A percentile compares a stretch with the other conserved stretches of the same genome.
These are phyloP conservation scores for Tephrocybe sp. DNA, from an alignment of 768 basidiomycete species.

Conservation along the genomic window DNA sequence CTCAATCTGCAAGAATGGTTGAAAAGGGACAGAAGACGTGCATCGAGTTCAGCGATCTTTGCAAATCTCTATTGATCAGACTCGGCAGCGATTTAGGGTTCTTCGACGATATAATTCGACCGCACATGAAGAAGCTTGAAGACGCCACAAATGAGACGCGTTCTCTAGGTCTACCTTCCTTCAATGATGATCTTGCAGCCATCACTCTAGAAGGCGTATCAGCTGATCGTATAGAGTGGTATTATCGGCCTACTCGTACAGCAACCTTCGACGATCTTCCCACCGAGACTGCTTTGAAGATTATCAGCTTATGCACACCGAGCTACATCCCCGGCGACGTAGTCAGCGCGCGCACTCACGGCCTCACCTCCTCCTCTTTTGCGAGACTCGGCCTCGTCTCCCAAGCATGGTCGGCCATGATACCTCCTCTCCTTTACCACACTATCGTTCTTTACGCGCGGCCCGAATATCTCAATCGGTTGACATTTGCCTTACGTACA, in stretches of 20 bases:
- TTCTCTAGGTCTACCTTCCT: background rate
- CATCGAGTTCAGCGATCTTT: background rate
- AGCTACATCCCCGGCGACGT: background rate
- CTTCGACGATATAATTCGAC: background rate
- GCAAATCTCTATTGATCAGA: background rate
- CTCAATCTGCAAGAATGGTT: background rate
- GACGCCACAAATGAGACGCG: background rate
- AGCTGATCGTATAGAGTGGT: background rate
- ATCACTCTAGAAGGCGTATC: background rate
- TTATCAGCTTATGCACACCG: background rate
- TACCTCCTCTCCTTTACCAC: conserved; percentile 1
- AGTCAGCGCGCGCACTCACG: background rate
- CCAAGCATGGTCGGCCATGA: conserved; percentile 4
- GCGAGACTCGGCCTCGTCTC: conserved; percentile 6
- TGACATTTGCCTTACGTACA: background rate
- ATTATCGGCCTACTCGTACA: background rate
- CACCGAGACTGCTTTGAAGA: conserved; percentile 11
- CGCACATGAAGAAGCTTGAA: background rate
- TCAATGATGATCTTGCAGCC: background rate
- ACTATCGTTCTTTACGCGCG: background rate
- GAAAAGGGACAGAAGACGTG: background rate
- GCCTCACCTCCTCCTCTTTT: background rate
- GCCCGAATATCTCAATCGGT: background rate
- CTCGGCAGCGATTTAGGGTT: too few relatives aligned
- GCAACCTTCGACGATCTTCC: conserved; percentile 3